These are phyloP conservation scores for Ogataea wickerhamii DNA, from an alignment of 805 yeast species.

Conservation along the genomic window DNA sequence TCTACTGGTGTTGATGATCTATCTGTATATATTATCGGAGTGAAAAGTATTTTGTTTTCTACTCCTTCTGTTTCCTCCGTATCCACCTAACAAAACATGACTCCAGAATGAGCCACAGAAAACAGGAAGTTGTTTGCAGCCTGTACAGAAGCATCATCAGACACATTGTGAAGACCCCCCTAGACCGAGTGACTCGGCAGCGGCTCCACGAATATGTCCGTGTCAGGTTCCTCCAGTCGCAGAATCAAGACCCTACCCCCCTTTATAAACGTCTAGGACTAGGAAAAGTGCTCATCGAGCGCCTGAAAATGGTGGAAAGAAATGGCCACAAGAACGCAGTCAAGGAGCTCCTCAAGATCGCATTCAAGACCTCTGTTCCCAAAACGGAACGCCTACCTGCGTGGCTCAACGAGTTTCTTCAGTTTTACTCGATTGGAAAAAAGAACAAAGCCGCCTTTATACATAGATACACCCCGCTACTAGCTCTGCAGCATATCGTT, in stretches of 20 bases:
- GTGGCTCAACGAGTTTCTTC: conserved; percentile 16
- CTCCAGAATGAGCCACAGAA: conserved; percentile 1
- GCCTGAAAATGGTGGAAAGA: conserved; percentile 5
- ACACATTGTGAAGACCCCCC: conserved; percentile 4
- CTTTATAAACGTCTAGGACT: conserved; percentile 1
- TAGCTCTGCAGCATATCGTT: conserved; percentile 7
- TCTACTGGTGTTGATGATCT: no score
- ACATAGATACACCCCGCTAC: conserved; percentile 5
- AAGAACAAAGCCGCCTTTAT: conserved; percentile 8
- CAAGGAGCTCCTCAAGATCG: conserved; percentile 6
- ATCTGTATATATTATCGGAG: no score
- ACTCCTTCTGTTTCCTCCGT: no score
- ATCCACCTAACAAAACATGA: no score
- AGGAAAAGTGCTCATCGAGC: conserved; percentile 3
- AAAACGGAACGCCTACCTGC: conserved; percentile 9
- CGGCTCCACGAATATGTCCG: conserved; percentile 5
- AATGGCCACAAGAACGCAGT: conserved; percentile 10
- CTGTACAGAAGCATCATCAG: conserved; percentile 10
- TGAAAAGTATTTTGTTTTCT: no score
- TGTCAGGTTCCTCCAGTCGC: conserved; percentile 1
- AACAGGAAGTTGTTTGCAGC: conserved; percentile 1
- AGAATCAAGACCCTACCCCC: background rate
- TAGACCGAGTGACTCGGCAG: conserved; percentile 9
- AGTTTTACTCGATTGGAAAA: conserved; percentile 3
- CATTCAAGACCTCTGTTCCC: conserved; percentile 8